Evolutionary conservation across 768 basidiomycete species (phyloP), one percentile per base, ranked within the genome.

Genomic region (Fomitopsis pulvina): DNA sequence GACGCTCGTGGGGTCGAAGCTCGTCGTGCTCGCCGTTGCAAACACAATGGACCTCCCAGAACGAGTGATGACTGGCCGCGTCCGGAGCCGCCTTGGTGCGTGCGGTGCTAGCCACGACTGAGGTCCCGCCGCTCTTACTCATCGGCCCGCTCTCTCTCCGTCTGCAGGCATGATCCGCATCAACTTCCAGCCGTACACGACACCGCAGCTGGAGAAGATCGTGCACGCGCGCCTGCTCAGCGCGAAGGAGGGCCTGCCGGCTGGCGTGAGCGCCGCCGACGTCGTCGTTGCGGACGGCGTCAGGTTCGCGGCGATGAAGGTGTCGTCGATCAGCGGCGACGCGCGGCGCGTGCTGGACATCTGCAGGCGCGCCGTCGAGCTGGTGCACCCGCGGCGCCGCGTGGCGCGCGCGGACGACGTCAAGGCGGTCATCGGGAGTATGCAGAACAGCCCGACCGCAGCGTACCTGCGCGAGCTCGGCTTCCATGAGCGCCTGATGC

Each of bases 31-130:
- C 45, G 95, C 96, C 0, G 93, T 99, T 1, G 96, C 96, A 6
- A 99, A 98, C 63, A 93, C 95, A 26, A 95, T 96, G 89, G 95
- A 98, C 61, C 75, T 98, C 47, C 96, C 96, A 0, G 95, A 98
- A 66, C 77, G 95, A 40, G 88, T 87, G 10, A 87, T 99, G 81
- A 85, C 77, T 2, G 92, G 92, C 0, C 83, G 95, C 49, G 94
- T 98, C 43, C 78, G 91, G 48, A 94, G 91, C 67, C 83, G 96
- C 46, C 69, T 98, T 16, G 93, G 93, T 92, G 50, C 47, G 80
- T 64, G 20, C 18, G 41, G 41, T 41, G 8, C 8, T n/a, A 7
- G 8, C 30, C 30, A 8, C 30, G 30, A 16, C 16, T 8, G 8
- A 32, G 16, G 30, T n/a, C n/a, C 20, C 20, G 21, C 20, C 8